A percentile compares a stretch with the other conserved stretches of the same genome.
phyloP scores from a whole-genome alignment of 176 grass and related monocot species.

The Oryza longistaminata region DNA sequence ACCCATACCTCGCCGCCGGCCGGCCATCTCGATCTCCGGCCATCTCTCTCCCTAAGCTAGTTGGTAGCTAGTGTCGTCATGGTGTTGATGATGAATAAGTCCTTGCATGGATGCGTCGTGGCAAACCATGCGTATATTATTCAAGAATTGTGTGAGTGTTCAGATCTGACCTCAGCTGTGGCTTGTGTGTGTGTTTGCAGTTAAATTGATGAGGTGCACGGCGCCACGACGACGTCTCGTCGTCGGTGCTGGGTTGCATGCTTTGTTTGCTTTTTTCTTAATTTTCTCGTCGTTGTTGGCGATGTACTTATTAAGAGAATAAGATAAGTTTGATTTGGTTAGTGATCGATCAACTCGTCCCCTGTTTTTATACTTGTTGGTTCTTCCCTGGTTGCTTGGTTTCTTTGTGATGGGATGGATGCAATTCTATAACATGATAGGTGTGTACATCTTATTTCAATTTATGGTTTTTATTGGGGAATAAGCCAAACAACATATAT shows the following conservation, averaged over 20 bases:
- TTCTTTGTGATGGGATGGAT: too few species aligned
- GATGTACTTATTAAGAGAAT: not conserved
- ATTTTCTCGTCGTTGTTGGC: not conserved
- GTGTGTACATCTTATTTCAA: not conserved
- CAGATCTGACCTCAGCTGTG: not conserved
- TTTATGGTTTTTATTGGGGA: not conserved
- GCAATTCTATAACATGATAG: not conserved
- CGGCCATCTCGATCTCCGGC: too few species aligned
- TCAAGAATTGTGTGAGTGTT: not conserved
- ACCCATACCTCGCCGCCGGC: not conserved
- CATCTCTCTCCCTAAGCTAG: not conserved
- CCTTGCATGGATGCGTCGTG: not conserved
- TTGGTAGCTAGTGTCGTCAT: not conserved
- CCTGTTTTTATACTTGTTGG: not conserved
- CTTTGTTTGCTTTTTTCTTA: not conserved
- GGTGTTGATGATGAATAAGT: constrained; percentile 24
- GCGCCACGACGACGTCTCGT: constrained; percentile 13
- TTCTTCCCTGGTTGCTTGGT: not conserved
- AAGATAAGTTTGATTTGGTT: not conserved
- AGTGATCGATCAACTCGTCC: not conserved
- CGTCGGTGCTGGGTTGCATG: not conserved
- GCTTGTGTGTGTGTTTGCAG: not conserved
- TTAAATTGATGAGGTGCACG: constrained; percentile 6
- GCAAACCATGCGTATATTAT: not conserved
- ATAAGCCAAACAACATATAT: too few species aligned